A percentile compares a stretch with the other conserved stretches of the same genome.
Evolutionary conservation across 1,284 basidiomycete species (phyloP).

Genomic region (Ceratorhiza oryzae-sativae): DNA sequence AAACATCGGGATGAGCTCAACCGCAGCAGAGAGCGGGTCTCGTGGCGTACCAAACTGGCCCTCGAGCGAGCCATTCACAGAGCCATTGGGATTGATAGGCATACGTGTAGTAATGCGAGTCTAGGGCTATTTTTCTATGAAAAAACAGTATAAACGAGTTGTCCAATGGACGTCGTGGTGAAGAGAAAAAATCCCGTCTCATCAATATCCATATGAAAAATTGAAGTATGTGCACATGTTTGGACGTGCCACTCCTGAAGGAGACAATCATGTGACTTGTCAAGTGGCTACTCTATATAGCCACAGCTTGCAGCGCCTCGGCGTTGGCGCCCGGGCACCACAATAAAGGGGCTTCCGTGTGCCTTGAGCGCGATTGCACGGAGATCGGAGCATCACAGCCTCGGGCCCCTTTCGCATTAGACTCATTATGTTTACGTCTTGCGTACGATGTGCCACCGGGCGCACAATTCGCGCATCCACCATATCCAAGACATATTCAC

Average conservation of each 20-base stretch:
- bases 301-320: too few relatives aligned
- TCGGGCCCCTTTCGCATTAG: neutral
- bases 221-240: conserved; percentile 24
- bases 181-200: conserved; percentile 9
- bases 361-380: neutral
- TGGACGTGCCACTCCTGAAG: neutral
- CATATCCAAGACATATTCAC: neutral
- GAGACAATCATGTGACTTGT: neutral
- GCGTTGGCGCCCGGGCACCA: too few relatives aligned
- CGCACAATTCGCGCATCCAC: conserved; percentile 11
- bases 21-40: neutral
- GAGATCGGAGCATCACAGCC: neutral
- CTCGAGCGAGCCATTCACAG: conserved; percentile 36
- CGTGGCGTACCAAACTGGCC: conserved; percentile 36
- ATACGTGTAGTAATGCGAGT: conserved; percentile 38
- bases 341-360: neutral
- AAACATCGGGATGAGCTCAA: conserved; percentile 11
- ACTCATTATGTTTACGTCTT: neutral
- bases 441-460: neutral
- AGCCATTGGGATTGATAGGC: conserved; percentile 38
- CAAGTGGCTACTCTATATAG: conserved; percentile 15
- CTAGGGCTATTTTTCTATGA: conserved; percentile 21
- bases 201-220: conserved; percentile 37
- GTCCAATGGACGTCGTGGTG: conserved; percentile 40
- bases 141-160: neutral